phyloP scores from a whole-genome alignment of 1,284 basidiomycete genomes.

The Cronartium quercuum region DNA sequence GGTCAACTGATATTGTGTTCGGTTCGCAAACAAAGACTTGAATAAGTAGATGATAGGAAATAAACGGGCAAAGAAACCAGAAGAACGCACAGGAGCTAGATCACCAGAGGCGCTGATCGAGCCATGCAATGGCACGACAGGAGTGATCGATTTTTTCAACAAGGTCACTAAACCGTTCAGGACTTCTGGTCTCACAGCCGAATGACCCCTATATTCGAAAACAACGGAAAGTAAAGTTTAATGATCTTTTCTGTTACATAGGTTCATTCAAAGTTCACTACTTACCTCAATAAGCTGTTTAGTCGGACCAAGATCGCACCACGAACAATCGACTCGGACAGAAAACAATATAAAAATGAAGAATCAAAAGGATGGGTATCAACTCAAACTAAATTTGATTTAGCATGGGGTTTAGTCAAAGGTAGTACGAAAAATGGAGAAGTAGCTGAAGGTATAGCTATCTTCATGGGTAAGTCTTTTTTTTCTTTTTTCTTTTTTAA shows the following conservation, averaged over 20 bases:
- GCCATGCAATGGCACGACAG: conserved; percentile 73
- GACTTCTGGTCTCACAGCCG: conserved; percentile 72
- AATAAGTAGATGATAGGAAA: too few species aligned
- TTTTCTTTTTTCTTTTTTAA: background rate
- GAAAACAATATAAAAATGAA: conserved; percentile 43
- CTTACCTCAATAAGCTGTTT: conserved; percentile 76
- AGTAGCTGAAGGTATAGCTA: conserved; percentile 80
- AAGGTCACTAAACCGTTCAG: conserved; percentile 71
- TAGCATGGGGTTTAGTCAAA: conserved; percentile 55
- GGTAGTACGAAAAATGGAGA: conserved; percentile 56
- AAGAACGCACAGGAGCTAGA: conserved; percentile 48
- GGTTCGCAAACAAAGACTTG: too few species aligned
- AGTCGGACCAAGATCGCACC: conserved; percentile 78
- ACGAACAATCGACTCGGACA: conserved; percentile 79
- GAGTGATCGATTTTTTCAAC: conserved; percentile 66
- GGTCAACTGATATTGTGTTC: too few species aligned
- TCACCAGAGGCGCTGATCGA: conserved; percentile 71
- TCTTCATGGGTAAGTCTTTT: conserved; percentile 70
- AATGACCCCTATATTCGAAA: conserved; percentile 71
- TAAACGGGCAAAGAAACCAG: too few species aligned
- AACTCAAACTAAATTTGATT: conserved; percentile 96
- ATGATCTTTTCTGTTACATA: too few species aligned
- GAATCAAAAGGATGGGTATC: conserved; percentile 68
- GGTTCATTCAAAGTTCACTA: too few species aligned
- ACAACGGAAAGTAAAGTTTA: too few species aligned